Percentiles rank a stretch among this genome's conserved stretches.
Evolutionary conservation across 345 rosid genomes (phyloP).

Genomic region (Eucalyptus decipiens): DNA sequence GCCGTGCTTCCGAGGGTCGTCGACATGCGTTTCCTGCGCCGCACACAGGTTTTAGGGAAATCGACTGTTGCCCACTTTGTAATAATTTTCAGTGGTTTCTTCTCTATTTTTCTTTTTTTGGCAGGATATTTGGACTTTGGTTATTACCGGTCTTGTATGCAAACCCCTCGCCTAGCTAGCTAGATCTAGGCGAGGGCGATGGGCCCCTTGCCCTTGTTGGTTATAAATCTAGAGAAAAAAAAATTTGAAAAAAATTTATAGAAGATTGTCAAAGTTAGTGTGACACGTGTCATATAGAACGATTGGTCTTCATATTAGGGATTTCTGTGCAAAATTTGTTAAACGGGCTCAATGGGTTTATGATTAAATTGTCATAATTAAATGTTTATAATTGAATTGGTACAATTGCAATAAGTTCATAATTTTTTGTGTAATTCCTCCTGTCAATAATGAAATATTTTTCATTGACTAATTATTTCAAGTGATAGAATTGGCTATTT

Average conservation of each 20-base stretch:
- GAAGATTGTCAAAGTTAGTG: no score
- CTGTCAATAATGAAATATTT: neutral
- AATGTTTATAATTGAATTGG: no score
- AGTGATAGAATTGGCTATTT: neutral
- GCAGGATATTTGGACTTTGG: neutral
- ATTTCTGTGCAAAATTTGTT: fast-evolving
- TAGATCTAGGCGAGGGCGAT: neutral
- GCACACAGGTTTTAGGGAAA: neutral
- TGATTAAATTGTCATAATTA: neutral
- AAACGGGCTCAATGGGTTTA: no score
- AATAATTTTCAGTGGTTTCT: neutral
- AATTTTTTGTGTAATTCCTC: no score
- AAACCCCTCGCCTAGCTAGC: neutral
- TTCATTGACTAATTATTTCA: neutral
- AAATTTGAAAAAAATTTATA: no score
- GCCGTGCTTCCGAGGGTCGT: neutral
- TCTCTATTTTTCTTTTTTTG: no score
- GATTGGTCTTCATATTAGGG: fast-evolving
- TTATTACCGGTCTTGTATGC: no score
- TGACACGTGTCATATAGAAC: fast-evolving
- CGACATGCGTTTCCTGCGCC: neutral
- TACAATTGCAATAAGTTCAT: no score
- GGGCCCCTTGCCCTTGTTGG: no score
- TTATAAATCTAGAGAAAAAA: no score
- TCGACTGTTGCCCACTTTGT: neutral